Conservation (phyloP, 2,329 filamentous ascomycete species). For the Penicillium freii region DNA sequence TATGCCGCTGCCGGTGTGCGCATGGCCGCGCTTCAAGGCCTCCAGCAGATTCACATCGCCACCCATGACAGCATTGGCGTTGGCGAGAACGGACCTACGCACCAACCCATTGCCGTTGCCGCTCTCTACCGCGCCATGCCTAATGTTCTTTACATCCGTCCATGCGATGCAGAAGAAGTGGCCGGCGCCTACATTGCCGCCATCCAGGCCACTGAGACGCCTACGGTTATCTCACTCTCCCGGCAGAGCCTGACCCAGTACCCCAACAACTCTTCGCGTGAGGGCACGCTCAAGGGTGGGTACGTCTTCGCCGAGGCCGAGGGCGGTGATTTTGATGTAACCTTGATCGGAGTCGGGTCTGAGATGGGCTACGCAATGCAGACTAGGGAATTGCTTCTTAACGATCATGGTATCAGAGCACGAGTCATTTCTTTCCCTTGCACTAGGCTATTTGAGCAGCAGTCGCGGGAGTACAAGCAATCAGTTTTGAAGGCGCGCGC, state of each 20-base stretch:
- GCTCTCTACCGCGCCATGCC: constrained; percentile 62
- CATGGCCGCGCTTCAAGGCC: constrained; percentile 58
- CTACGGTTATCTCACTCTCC: constrained; percentile 46
- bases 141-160: constrained; percentile 60
- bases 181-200: constrained; percentile 46
- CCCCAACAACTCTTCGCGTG: constrained; percentile 38
- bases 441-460: constrained; percentile 48
- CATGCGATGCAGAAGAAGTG: constrained; percentile 57
- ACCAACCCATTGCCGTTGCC: constrained; percentile 60
- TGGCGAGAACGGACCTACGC: constrained; percentile 62
- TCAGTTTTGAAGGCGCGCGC: constrained; percentile 37
- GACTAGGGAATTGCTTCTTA: constrained; percentile 40
- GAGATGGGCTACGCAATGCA: constrained; percentile 49
- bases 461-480: constrained; percentile 45
- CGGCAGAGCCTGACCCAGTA: constrained; percentile 45
- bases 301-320: constrained; percentile 40
- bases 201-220: constrained; percentile 38
- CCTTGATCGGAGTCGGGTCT: constrained; percentile 50
- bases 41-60: constrained; percentile 59
- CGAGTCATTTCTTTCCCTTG: constrained; percentile 51
- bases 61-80: constrained; percentile 63
- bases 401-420: constrained; percentile 23
- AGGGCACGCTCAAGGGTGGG: constrained; percentile 39
- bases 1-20: constrained; percentile 57
- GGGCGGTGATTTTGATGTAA: constrained; percentile 39